phyloP scores from a whole-genome alignment of 495 filamentous ascomycete genomes.

The Xylaria bambusicola region DNA sequence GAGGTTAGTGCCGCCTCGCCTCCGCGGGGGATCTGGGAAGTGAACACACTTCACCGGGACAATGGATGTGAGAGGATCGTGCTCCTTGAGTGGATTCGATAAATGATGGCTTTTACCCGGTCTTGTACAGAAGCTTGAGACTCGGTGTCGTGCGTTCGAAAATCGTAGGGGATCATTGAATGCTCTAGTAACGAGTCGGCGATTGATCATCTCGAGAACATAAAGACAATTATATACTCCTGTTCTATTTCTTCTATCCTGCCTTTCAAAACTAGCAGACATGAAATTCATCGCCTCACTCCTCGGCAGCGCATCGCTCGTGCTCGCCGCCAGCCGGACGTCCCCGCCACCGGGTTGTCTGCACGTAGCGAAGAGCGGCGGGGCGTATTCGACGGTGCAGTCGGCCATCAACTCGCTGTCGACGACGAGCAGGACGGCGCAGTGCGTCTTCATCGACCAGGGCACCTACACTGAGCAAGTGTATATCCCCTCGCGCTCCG shows the following conservation, averaged over 20 bases:
- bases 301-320: conserved; percentile 26
- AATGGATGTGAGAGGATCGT: background rate
- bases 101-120: background rate
- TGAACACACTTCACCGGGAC: background rate
- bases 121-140: too few species aligned
- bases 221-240: too few species aligned
- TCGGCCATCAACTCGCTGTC: conserved; percentile 58
- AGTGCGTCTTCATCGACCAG: conserved; percentile 65
- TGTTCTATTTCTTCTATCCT: too few species aligned
- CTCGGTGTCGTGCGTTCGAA: too few species aligned
- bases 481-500: conserved; percentile 50
- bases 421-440: conserved; percentile 40
- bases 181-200: too few species aligned
- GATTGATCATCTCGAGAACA: too few species aligned
- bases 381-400: conserved; percentile 54
- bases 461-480: conserved; percentile 63
- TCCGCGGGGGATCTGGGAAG: conserved; percentile 20
- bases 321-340: conserved; percentile 45
- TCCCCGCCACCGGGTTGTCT: conserved; percentile 54
- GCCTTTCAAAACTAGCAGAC: background rate
- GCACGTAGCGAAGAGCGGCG: conserved; percentile 49
- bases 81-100: background rate
- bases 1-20: background rate
- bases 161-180: too few species aligned
- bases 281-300: conserved; percentile 26